Evolutionary conservation across 495 filamentous ascomycete genomes (phyloP), one percentile per base, ranked within the genome.

Genomic region (Amphirosellinia nigrospora): DNA sequence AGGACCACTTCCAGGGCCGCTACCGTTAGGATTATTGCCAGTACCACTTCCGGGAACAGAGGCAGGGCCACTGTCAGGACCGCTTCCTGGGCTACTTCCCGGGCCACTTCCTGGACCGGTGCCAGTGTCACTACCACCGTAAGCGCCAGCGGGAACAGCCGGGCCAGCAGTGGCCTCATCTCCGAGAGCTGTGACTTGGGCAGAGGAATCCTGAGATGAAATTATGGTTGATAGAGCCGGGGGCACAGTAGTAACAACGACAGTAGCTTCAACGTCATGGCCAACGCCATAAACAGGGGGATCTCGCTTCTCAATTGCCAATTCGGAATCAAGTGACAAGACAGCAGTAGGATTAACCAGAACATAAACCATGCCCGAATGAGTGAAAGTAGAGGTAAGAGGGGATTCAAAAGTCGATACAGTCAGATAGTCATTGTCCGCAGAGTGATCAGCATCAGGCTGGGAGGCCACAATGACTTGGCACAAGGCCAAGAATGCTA

Each of bases 401-500:
- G 32, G 16, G 45, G 48, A 26, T 15, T 50, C 23, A 23, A 21
- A 11, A 56, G 48, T 62, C 23, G 56, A 69, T 69, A 43, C 32
- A 59, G 34, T 30, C 23, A 28, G 10, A 56, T 32, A 52, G 34
- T 62, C 53, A 32, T 43, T 21, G 34, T 19, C 53, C 32, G 4
- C 32, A 43, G 66, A 21, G 56, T 21, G 21, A 21, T 43, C 45
- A 32, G 16, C 21, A 11, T 41, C 34, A 41, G 23, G 7, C 66
- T 69, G 32, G 32, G 16, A 28, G 55, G 66, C 66, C 58, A 69
- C 15, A 32, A 43, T 46, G n/a, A 23, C 3, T 36, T 71, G 56
- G 72, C 34, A 68, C 45, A 72, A 23, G 43, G 73, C 75, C 71
- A 75, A 52, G 45, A 77, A 52, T 70, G 71, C 68, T 41, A 64